Base-by-base conservation (phyloP, 2,329 filamentous ascomycete genomes). In the Botrytis squamosa region DNA sequence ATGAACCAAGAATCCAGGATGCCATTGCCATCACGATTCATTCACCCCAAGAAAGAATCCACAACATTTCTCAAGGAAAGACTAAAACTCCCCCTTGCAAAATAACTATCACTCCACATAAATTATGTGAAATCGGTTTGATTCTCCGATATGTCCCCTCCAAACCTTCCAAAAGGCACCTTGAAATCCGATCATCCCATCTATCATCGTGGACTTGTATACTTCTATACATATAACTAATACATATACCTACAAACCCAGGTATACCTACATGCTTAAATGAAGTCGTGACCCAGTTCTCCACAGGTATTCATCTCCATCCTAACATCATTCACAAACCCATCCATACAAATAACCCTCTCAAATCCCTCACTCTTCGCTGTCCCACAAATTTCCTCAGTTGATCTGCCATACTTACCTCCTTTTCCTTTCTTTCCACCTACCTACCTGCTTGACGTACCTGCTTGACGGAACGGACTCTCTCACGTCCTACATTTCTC, bases 271-370 rank as follows among this genome's bases (percentile, higher is more conserved):
- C n/a, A 46, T 65, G n/a, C n/a, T 40, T 29, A 55, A 33, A 57
- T 68, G 36, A 68, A 68, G 36, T 29, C 33, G 46, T 67, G 65
- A 67, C 46, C 65, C 65, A 64, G 52, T 57, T 64, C 46, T 67
- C 44, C 22, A 14, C 60, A 29, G 52, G n/a, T 29, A 33, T 16
- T 29, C 29, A 40, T 20, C 46, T 52, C 22, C 46, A 40, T 52
- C 44, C 38, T 7, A 55, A 49, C 22, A 67, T 52, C 38, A 64
- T 44, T 64, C 62, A 64, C 38, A 64, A 40, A 55, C 49, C 49
- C 49, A n/a, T 42, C n/a, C 25, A 40, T 68, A 55, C 65, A 55
- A 29, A 57, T 68, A 68, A 68, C 9, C 65, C 36, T 20, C 25
- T 25, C 46, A 40, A 18, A 68, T 68, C 46, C 65, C 65, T 18